These are phyloP conservation scores for Magnusiomyces sp. DNA, from an alignment of 1,139 yeast genomes.

Conservation along the genomic window DNA sequence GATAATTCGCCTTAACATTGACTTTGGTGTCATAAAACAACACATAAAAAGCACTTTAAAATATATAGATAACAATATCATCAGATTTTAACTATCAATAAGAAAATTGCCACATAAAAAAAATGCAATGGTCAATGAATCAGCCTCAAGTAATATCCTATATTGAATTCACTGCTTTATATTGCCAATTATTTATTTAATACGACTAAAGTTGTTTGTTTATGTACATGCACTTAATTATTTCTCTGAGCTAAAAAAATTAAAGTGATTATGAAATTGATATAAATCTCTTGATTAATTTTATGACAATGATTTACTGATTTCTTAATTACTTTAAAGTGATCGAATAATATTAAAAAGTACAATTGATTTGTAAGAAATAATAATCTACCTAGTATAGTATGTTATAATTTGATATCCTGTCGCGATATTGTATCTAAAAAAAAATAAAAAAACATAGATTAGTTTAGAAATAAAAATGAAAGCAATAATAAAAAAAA, in stretches of 20 bases:
- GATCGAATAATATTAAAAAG: not conserved
- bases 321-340: not conserved
- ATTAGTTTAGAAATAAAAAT: not conserved
- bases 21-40: too few species aligned
- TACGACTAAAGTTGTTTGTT: not conserved
- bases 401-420: not conserved
- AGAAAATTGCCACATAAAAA: too few species aligned
- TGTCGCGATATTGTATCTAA: slow-evolving; percentile 3
- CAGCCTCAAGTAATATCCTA: too few species aligned
- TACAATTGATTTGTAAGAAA: not conserved
- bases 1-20: too few species aligned
- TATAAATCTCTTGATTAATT: not conserved
- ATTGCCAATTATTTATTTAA: not conserved
- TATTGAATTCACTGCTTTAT: too few species aligned
- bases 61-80: too few species aligned
- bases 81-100: too few species aligned
- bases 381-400: not conserved
- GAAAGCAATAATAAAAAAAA: not conserved
- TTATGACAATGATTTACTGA: not conserved
- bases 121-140: too few species aligned
- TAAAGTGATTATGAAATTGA: not conserved
- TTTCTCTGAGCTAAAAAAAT: not conserved
- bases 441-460: not conserved
- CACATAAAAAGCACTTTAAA: too few species aligned
- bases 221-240: not conserved